Evolutionary conservation across 2,329 filamentous ascomycete genomes (phyloP).

Genomic region (Acrodontium crateriforme): DNA sequence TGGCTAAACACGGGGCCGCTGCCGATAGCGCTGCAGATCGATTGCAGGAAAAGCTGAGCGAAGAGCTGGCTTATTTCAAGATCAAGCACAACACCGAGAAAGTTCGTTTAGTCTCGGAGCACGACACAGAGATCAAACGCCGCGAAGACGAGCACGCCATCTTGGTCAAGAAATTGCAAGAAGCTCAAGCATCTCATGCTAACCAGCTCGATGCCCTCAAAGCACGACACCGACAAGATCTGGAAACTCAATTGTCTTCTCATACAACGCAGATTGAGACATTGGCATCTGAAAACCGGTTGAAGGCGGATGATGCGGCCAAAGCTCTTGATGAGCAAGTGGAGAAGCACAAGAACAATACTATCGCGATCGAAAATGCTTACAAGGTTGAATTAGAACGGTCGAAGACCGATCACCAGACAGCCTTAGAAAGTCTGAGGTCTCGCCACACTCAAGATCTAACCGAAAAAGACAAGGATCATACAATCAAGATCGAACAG

Average conservation of each 20-base stretch:
- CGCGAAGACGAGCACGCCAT: background rate
- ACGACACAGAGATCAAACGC: background rate
- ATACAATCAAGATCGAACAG: no score
- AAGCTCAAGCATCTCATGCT: no score
- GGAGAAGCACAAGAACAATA: background rate
- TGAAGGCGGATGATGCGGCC: background rate
- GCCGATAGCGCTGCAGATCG: background rate
- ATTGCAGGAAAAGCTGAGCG: constrained; percentile 2
- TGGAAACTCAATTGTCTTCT: background rate
- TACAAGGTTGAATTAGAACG: no score
- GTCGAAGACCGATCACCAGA: no score
- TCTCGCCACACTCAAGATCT: no score
- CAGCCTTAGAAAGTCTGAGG: no score
- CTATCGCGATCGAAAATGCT: no score
- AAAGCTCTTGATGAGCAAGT: background rate
- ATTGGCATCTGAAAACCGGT: background rate
- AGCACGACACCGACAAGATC: background rate
- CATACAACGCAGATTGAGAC: background rate
- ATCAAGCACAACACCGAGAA: background rate
- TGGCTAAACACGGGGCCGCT: background rate
- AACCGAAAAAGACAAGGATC: background rate
- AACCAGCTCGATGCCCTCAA: background rate
- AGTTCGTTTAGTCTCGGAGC: background rate
- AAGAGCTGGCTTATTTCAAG: constrained; percentile 1
- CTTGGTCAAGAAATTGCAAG: background rate